phyloP scores from a whole-genome alignment of 768 basidiomycete species.

The Hygrocybe punicea region DNA sequence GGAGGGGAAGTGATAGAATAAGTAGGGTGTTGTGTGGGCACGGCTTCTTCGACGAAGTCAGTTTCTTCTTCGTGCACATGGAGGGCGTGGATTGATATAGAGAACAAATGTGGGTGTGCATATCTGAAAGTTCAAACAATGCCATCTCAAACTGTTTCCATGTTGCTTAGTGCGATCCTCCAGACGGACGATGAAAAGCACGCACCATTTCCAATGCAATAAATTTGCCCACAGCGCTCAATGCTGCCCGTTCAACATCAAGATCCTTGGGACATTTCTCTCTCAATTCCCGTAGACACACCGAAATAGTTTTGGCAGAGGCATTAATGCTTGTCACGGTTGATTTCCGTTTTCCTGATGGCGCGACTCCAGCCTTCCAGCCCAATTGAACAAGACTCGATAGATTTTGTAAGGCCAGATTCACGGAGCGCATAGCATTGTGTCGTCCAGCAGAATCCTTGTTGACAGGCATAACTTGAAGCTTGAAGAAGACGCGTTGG shows the following conservation, averaged over 20 bases:
- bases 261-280: slow-evolving; percentile 43
- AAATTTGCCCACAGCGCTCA: slow-evolving; percentile 63
- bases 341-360: background rate
- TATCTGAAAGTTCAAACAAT: slow-evolving; percentile 42
- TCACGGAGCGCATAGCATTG: slow-evolving; percentile 62
- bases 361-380: slow-evolving; percentile 45
- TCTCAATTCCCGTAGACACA: slow-evolving; percentile 48
- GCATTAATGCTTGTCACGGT: slow-evolving; percentile 34
- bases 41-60: background rate
- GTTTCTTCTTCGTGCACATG: background rate
- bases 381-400: slow-evolving; percentile 53
- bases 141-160: slow-evolving; percentile 51
- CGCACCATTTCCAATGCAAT: slow-evolving; percentile 69
- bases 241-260: slow-evolving; percentile 72
- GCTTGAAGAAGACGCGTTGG: background rate
- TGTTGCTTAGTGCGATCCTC: background rate
- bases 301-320: slow-evolving; percentile 39
- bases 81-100: slow-evolving; percentile 18
- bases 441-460: background rate
- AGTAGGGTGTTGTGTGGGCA: slow-evolving; percentile 1
- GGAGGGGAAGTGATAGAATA: slow-evolving; percentile 45
- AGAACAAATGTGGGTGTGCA: slow-evolving; percentile 43
- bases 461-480: background rate
- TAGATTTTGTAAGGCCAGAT: slow-evolving; percentile 57
- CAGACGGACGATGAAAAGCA: slow-evolving; percentile 12